Base-by-base conservation (phyloP, 345 rosid species). In the Bruguiera sexangula region DNA sequence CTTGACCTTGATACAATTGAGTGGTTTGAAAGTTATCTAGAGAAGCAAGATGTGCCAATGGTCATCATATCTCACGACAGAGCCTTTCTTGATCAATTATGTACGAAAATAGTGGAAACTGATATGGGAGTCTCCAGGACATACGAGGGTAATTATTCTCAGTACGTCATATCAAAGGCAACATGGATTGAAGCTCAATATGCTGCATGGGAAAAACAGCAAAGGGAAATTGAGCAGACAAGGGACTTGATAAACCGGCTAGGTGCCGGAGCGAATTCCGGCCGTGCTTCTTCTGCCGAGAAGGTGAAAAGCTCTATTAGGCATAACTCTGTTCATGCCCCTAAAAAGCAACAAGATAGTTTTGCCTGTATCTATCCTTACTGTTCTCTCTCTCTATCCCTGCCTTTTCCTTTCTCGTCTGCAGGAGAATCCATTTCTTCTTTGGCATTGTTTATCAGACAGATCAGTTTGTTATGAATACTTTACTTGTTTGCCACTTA, bases 231-330 rank as follows among this genome's bases (percentile, higher is more conserved):
- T 18, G 98, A 89, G 57, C 86, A 89, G 9, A 85, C 93, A 11
- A 91, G 80, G 77, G 97, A 81, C 71, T 75, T 94, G 53, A 88
- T 94, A 36, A 83, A 62, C 60, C 85, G 96, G 82, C 82, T 91
- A 70, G 90, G 97, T 63, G 91, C 90, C 0, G 98, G 97, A 69
- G 97, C 86, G 13, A 88, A 84, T 69, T 88, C 97, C 52, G 97
- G 97, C 3, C 98, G 98, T 71, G 97, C 96, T 77, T 91, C 97
- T 73, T 78, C 97, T 60, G 98, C 98, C 59, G 98, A 87, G 81
- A 94, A 91, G 97, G 98, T 91, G 71, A 16, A 65, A 52, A 16
- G 26, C 32, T n/a, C 63, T 26, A 4, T 15, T 34, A 46, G 6
- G 24, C n/a, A 31, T 31, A 51, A 20, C 16, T 32, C 3, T 11